A percentile compares a stretch with the other conserved stretches of the same genome.
phyloP scores from a whole-genome alignment of 345 rosid species.

The Turritis glabra region DNA sequence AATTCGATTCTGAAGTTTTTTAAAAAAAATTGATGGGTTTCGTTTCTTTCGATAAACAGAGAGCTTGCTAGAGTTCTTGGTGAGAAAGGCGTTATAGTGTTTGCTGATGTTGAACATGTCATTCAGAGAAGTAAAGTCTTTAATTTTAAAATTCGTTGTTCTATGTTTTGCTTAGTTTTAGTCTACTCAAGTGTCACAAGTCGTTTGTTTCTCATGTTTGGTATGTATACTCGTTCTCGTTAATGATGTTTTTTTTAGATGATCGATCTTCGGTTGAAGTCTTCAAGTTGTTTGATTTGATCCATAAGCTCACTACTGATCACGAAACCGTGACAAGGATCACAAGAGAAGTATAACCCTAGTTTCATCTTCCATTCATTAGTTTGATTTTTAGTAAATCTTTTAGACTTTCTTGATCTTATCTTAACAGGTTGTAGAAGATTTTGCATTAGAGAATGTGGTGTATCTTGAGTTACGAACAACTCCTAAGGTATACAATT shows the following conservation, averaged over 20 bases:
- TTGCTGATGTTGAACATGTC: conserved; percentile 79
- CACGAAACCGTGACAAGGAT: conserved; percentile 79
- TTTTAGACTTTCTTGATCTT: neutral
- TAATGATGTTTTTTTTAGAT: conserved; percentile 42
- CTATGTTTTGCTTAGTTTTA: neutral
- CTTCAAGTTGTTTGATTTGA: conserved; percentile 86
- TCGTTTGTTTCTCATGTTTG: neutral
- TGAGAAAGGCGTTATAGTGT: conserved; percentile 60
- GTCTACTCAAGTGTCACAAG: neutral
- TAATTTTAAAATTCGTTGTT: neutral
- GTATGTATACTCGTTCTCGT: neutral
- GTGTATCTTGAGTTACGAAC: conserved; percentile 90
- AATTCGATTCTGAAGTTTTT: neutral
- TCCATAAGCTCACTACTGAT: conserved; percentile 82
- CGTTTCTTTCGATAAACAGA: conserved; percentile 39
- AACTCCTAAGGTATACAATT: conserved; percentile 76
- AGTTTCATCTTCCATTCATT: neutral
- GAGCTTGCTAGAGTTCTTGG: conserved; percentile 85
- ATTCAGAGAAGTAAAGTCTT: conserved; percentile 63
- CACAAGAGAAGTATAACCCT: conserved; percentile 66
- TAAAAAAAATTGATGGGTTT: neutral
- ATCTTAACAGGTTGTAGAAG: conserved; percentile 71
- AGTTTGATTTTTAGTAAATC: neutral
- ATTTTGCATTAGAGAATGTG: conserved; percentile 89
- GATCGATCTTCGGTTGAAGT: conserved; percentile 77